phyloP scores from a whole-genome alignment of 768 basidiomycete genomes.

The Terana coerulea region DNA sequence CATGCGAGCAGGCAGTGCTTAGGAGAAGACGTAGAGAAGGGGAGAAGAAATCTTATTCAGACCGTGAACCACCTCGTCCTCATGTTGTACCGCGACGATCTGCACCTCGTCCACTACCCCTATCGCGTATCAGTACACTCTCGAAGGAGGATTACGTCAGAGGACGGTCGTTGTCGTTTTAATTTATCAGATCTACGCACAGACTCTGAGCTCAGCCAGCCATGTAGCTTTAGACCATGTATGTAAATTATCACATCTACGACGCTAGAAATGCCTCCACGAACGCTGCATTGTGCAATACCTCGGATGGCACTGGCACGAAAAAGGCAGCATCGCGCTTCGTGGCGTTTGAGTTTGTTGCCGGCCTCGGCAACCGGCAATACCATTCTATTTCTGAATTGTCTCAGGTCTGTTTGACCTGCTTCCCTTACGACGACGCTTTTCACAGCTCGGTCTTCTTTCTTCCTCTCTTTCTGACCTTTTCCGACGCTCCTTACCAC shows the following conservation, averaged over 20 bases:
- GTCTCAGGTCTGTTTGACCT: background rate
- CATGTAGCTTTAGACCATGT: background rate
- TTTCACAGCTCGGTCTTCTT: no score
- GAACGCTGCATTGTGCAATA: no score
- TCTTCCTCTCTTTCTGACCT: background rate
- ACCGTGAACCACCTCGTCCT: background rate
- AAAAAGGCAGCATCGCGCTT: no score
- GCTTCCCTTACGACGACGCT: conserved; percentile 1
- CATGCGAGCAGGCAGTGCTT: conserved; percentile 6
- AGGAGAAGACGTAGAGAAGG: background rate
- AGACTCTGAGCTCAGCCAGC: no score
- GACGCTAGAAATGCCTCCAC: no score
- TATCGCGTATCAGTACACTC: background rate
- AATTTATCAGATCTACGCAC: no score
- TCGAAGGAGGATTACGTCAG: background rate
- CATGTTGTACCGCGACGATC: background rate
- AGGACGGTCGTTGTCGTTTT: conserved; percentile 1
- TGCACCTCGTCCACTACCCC: conserved; percentile 1
- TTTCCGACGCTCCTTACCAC: conserved; percentile 4
- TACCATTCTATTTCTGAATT: conserved; percentile 4
- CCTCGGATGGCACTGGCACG: no score
- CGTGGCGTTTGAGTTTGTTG: background rate
- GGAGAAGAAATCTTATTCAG: background rate
- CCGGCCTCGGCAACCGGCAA: background rate
- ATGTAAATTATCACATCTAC: background rate